phyloP scores from a whole-genome alignment of 805 yeast genomes.

The Candida vartiovaarae region DNA sequence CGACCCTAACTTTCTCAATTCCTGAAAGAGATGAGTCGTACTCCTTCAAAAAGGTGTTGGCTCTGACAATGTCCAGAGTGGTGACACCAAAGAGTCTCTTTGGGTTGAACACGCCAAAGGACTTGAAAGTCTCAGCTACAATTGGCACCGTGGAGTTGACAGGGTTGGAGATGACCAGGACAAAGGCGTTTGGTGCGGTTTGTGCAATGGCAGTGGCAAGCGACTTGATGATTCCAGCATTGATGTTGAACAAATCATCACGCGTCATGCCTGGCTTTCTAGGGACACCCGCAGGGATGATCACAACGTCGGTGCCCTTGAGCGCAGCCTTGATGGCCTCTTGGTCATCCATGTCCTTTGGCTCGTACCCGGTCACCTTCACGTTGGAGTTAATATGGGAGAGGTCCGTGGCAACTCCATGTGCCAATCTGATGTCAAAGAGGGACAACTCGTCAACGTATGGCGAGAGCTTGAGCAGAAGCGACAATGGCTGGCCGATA shows the following conservation, averaged over 20 bases:
- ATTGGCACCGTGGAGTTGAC: slow-evolving; percentile 92
- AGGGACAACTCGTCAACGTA: slow-evolving; percentile 57
- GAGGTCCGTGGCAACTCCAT: slow-evolving; percentile 86
- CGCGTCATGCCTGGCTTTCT: slow-evolving; percentile 95
- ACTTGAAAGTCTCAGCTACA: slow-evolving; percentile 71
- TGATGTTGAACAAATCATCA: slow-evolving; percentile 79
- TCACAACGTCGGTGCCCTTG: slow-evolving; percentile 40
- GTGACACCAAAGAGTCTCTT: slow-evolving; percentile 81
- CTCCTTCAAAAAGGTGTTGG: slow-evolving; percentile 56
- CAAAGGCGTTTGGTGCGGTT: slow-evolving; percentile 65
- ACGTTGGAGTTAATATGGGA: slow-evolving; percentile 74
- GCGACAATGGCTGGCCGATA: slow-evolving; percentile 87
- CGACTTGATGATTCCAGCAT: slow-evolving; percentile 71
- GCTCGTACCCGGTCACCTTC: slow-evolving; percentile 51
- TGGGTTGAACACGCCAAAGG: slow-evolving; percentile 63
- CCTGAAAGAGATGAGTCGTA: slow-evolving; percentile 29
- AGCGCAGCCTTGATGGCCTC: slow-evolving; percentile 30
- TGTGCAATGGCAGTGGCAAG: slow-evolving; percentile 71
- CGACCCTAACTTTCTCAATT: slow-evolving; percentile 37
- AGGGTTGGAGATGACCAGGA: slow-evolving; percentile 85
- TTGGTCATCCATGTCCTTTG: slow-evolving; percentile 38
- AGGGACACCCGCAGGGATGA: slow-evolving; percentile 81
- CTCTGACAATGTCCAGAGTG: slow-evolving; percentile 79
- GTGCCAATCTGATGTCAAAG: slow-evolving; percentile 77
- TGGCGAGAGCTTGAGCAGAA: slow-evolving; percentile 66